Evolutionary conservation across 106 monocot genomes (phyloP).

Genomic region (Amphibolis antarctica): DNA sequence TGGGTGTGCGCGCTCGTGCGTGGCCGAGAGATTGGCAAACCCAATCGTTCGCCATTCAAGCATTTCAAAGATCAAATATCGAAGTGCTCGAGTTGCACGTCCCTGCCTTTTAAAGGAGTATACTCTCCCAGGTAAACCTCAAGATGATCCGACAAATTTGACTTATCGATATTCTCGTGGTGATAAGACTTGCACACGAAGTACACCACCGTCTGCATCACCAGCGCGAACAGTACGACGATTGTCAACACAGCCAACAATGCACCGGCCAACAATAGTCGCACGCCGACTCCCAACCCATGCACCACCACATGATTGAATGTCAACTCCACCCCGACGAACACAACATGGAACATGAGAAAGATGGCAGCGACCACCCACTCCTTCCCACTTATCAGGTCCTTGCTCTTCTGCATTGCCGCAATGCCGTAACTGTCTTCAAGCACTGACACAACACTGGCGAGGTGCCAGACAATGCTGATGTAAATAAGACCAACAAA

Average conservation of each 20-base stretch:
- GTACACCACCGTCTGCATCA: conserved; percentile 72
- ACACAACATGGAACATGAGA: conserved; percentile 29
- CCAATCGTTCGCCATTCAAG: too few relatives aligned
- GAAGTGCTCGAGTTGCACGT: conserved; percentile 71
- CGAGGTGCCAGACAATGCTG: conserved; percentile 27
- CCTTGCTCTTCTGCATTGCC: conserved; percentile 22
- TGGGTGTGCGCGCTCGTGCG: too few relatives aligned
- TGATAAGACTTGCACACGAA: conserved; percentile 90
- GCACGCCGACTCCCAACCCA: conserved; percentile 3
- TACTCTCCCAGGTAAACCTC: conserved; percentile 88
- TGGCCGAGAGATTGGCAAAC: too few relatives aligned
- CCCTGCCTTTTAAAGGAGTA: conserved; percentile 51
- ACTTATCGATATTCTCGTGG: conserved; percentile 90
- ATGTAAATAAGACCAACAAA: conserved; percentile 22
- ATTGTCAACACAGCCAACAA: conserved; percentile 26
- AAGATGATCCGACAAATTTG: conserved; percentile 61
- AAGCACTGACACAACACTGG: conserved; percentile 25
- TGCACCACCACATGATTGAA: conserved; percentile 39
- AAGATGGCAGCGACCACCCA: conserved; percentile 36
- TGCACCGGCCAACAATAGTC: conserved; percentile 17
- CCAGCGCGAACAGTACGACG: conserved; percentile 45
- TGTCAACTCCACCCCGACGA: conserved; percentile 36
- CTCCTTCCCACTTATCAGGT: conserved; percentile 43
- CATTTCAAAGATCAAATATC: conserved; percentile 16
- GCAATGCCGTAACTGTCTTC: conserved; percentile 15